Percentiles rank a stretch among this genome's conserved stretches.
These are phyloP conservation scores for Ogataea ramenticola DNA, from an alignment of 805 yeast genomes.

Conservation along the genomic window DNA sequence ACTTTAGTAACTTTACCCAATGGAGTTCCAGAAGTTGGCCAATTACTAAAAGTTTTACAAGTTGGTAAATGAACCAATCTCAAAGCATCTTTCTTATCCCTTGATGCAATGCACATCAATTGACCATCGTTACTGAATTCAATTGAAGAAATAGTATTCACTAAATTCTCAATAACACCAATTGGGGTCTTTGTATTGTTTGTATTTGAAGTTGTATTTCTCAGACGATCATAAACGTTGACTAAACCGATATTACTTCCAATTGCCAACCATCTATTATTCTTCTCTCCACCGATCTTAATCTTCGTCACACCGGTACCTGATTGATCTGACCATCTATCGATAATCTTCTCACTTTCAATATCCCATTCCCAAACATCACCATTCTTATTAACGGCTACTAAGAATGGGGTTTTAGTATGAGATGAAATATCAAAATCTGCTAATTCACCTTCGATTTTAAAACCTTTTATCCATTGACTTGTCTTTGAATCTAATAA, in stretches of 20 bases:
- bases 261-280: conserved; percentile 77
- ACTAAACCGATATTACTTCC: conserved; percentile 90
- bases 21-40: conserved; percentile 98
- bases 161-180: conserved; percentile 66
- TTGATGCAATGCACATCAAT: conserved; percentile 74
- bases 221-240: conserved; percentile 63
- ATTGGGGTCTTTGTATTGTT: conserved; percentile 35
- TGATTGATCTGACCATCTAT: conserved; percentile 80
- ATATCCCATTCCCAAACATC: conserved; percentile 84
- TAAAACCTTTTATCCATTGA: conserved; percentile 83
- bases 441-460: conserved; percentile 77
- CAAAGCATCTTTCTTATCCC: conserved; percentile 80
- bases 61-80: conserved; percentile 83
- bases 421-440: conserved; percentile 64
- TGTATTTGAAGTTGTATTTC: conserved; percentile 15
- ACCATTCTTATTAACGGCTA: conserved; percentile 65
- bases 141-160: conserved; percentile 70
- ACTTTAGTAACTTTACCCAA: conserved; percentile 86
- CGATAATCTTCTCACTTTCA: conserved; percentile 39
- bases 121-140: conserved; percentile 86
- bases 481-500: conserved; percentile 69
- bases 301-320: conserved; percentile 79
- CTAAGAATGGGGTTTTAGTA: conserved; percentile 38
- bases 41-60: conserved; percentile 79
- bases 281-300: conserved; percentile 54